A percentile compares a stretch with the other conserved stretches of the same genome.
Conservation (phyloP, 1,139 yeast genomes). For the Geotrichum histeridarum region DNA sequence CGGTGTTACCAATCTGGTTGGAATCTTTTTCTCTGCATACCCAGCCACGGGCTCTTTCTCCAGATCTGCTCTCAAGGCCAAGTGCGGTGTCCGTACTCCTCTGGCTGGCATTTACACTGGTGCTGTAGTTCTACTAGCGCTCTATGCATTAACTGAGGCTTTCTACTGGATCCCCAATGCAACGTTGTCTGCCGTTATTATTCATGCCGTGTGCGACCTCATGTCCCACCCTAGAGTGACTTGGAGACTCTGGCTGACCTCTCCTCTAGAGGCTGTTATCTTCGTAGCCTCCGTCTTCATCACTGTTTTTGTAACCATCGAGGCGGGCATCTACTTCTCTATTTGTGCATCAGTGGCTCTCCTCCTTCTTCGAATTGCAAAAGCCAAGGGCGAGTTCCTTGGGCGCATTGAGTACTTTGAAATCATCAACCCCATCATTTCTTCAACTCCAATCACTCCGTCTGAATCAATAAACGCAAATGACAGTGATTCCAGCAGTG, state of each 20-base stretch:
- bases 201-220: constrained; percentile 92
- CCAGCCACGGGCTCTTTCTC: constrained; percentile 97
- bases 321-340: constrained; percentile 86
- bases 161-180: constrained; percentile 91
- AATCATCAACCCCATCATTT: constrained; percentile 47
- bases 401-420: constrained; percentile 53
- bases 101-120: constrained; percentile 91
- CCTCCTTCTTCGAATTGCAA: constrained; percentile 67
- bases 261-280: constrained; percentile 72
- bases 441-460: constrained; percentile 22
- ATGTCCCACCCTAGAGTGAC: constrained; percentile 69
- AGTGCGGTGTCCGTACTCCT: constrained; percentile 94
- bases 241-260: constrained; percentile 66
- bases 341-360: constrained; percentile 77
- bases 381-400: constrained; percentile 75
- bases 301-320: constrained; percentile 77
- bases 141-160: constrained; percentile 75
- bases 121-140: constrained; percentile 76
- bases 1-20: constrained; percentile 85
- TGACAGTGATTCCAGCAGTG: background rate
- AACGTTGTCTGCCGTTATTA: constrained; percentile 76
- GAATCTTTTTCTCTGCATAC: constrained; percentile 87
- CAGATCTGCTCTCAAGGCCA: constrained; percentile 88
- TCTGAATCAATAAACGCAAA: background rate
- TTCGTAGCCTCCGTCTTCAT: constrained; percentile 73